Evolutionary conservation across 768 basidiomycete genomes (phyloP).

Genomic region (Amanita jacksonii): DNA sequence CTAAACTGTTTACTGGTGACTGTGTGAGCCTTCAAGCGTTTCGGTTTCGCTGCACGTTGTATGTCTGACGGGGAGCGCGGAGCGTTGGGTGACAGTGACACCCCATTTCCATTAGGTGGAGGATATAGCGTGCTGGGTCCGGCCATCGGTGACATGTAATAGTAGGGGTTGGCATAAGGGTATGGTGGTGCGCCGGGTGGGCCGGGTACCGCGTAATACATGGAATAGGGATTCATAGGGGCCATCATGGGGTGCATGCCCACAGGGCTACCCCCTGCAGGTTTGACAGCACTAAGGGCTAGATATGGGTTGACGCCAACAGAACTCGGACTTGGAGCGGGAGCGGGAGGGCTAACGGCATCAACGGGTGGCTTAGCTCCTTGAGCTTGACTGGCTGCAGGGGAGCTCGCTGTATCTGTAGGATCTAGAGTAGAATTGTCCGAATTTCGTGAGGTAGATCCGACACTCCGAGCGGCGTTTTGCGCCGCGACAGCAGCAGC

Average conservation of each 20-base stretch:
- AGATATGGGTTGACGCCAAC: slow-evolving; percentile 26
- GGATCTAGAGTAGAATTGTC: no score
- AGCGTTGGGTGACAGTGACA: slow-evolving; percentile 16
- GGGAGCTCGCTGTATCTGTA: neutral
- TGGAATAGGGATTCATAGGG: slow-evolving; percentile 30
- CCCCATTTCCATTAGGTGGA: slow-evolving; percentile 13
- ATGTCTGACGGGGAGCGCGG: slow-evolving; percentile 21
- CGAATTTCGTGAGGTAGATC: slow-evolving; percentile 7
- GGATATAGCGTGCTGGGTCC: slow-evolving; percentile 29
- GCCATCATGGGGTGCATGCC: slow-evolving; percentile 17
- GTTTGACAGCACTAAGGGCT: slow-evolving; percentile 18
- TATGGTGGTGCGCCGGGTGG: slow-evolving; percentile 27
- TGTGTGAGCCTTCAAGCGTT: slow-evolving; percentile 71
- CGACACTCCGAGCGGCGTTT: slow-evolving; percentile 11
- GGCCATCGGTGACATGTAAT: slow-evolving; percentile 31
- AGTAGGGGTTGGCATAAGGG: slow-evolving; percentile 35
- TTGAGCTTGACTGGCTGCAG: slow-evolving; percentile 5
- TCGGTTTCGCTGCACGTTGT: slow-evolving; percentile 57
- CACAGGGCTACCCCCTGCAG: slow-evolving; percentile 1
- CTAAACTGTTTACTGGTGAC: slow-evolving; percentile 69
- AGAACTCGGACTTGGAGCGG: slow-evolving; percentile 12
- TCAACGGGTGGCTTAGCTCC: slow-evolving; percentile 2
- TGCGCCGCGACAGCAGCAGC: slow-evolving; percentile 28
- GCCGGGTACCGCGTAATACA: slow-evolving; percentile 30
- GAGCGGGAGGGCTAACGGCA: neutral